Evolutionary conservation across 2,329 filamentous ascomycete species (phyloP).

Genomic region (Cordyceps tenuipes): DNA sequence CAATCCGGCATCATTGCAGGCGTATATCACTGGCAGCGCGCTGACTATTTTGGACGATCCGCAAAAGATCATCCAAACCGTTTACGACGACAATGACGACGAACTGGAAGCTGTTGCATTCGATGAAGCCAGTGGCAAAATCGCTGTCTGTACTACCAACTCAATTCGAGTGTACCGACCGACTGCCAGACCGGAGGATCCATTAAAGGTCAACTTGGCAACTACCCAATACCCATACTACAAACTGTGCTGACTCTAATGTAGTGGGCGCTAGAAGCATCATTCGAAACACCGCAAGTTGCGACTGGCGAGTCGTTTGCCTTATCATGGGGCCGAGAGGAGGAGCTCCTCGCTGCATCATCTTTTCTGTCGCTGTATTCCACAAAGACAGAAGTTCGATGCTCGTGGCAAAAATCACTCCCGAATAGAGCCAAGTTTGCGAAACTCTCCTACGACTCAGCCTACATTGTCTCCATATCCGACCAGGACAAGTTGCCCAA

Average conservation of each 20-base stretch:
- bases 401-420: constrained; percentile 66
- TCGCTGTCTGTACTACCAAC: constrained; percentile 62
- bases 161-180: constrained; percentile 73
- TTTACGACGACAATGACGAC: constrained; percentile 73
- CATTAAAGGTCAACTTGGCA: constrained; percentile 54
- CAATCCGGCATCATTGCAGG: constrained; percentile 36
- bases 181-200: constrained; percentile 59
- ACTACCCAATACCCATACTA: constrained; percentile 15
- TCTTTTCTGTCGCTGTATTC: constrained; percentile 61
- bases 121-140: constrained; percentile 75
- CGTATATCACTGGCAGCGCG: constrained; percentile 83
- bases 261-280: constrained; percentile 57
- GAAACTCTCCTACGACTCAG: constrained; percentile 75
- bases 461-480: constrained; percentile 75
- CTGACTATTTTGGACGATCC: constrained; percentile 74
- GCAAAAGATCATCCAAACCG: constrained; percentile 72
- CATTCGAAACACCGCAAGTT: constrained; percentile 38
- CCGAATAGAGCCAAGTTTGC: constrained; percentile 68
- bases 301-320: constrained; percentile 28
- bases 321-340: constrained; percentile 79
- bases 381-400: constrained; percentile 38
- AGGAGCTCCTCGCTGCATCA: constrained; percentile 77
- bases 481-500: constrained; percentile 77
- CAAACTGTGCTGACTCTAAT: constrained; percentile 8
- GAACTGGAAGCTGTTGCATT: constrained; percentile 67